Base-by-base conservation (phyloP, 345 rosid genomes). In the Salix viminalis region DNA sequence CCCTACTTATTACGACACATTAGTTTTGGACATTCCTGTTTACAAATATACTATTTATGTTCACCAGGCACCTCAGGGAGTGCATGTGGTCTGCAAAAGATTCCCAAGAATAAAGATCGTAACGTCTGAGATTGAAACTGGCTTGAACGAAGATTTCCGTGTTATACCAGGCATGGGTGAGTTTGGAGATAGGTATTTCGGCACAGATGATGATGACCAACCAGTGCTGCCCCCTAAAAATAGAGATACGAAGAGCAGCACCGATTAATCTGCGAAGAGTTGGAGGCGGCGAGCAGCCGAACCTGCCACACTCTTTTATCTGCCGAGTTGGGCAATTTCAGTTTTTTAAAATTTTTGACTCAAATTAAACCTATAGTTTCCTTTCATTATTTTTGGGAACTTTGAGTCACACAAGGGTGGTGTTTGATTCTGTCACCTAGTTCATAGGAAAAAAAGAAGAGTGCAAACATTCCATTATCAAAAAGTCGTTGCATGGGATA, bases 91-190 rank as follows among this genome's bases (percentile, higher is more conserved):
- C 72, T 91, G 99, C 91, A 89, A 88, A 87, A 87, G 83, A 67
- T 91, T 89, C 86, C 99, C 98, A 64, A 90, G 96, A 80, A 70
- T 96, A 71, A 93, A 96, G 94, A 93, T 93, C 44, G 98, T 93
- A 81, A 96, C 99, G n/a, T 96, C 99, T 34, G 97, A 96, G 91
- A 93, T 96, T 21, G 99, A 96, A 56, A 85, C 74, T n/a, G 97
- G 98, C 13, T 78, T 96, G 86, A 96, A 93, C 28, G 86, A 90
- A 81, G 99, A 91, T 84, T 96, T 87, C 83, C 97, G 99, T 28
- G 98, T 95, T 37, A 82, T 95, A 67, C 99, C 99, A 6, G 99
- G 99, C 37, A 91, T 93, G 97, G 99, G 99, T 5, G 99, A 95
- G 85, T 93, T 95, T 71, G 99, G 99, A 75, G 98, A 95, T 86